Evolutionary conservation across 148 eudicot species (phyloP).

Genomic region (Arctostaphylos glauca): DNA sequence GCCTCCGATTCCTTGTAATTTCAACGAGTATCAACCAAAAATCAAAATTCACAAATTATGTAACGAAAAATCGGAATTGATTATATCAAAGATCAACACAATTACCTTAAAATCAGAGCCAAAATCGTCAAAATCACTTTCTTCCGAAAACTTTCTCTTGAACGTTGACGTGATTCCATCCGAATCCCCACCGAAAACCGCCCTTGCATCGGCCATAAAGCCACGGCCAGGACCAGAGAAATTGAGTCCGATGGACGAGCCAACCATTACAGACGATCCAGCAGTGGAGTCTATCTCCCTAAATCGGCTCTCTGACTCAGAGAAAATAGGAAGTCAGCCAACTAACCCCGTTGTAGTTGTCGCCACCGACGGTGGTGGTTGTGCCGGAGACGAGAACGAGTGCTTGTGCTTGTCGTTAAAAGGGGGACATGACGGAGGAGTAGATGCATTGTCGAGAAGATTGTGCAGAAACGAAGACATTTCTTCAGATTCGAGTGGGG

Average conservation of each 20-base stretch:
- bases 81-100: background rate
- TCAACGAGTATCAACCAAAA: slow-evolving; percentile 8
- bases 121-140: slow-evolving; percentile 27
- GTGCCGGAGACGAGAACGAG: slow-evolving; percentile 14
- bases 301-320: slow-evolving; percentile 11
- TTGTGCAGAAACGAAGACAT: slow-evolving; percentile 58
- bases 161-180: slow-evolving; percentile 26
- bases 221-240: slow-evolving; percentile 35
- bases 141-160: slow-evolving; percentile 20
- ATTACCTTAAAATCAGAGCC: slow-evolving; percentile 46
- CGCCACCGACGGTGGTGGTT: slow-evolving; percentile 10
- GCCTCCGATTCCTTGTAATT: slow-evolving; percentile 43
- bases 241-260: slow-evolving; percentile 15
- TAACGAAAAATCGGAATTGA: background rate
- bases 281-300: slow-evolving; percentile 1
- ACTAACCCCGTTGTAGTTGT: slow-evolving; percentile 7
- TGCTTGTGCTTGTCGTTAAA: slow-evolving; percentile 5
- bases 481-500: slow-evolving; percentile 56
- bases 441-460: slow-evolving; percentile 50
- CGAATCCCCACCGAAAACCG: slow-evolving; percentile 10
- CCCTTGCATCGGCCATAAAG: slow-evolving; percentile 16
- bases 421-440: background rate
- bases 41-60: background rate
- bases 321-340: slow-evolving; percentile 21
- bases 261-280: slow-evolving; percentile 12